These are phyloP conservation scores for Aspergillus conjunctus DNA, from an alignment of 495 filamentous ascomycete genomes.

Conservation along the genomic window DNA sequence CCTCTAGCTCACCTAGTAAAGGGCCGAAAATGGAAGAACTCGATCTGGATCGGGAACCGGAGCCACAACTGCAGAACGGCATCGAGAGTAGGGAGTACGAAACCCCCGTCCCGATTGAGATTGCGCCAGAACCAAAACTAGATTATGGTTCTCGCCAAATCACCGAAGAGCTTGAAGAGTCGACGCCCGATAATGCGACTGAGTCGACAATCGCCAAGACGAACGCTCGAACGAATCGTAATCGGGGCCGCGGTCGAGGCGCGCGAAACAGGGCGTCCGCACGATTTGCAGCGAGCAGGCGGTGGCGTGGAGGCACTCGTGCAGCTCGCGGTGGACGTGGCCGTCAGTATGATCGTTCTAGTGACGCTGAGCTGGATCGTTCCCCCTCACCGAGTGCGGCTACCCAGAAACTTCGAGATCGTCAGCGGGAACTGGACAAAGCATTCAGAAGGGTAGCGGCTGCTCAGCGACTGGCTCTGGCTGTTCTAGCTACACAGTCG, in stretches of 20 bases:
- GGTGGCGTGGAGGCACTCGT: constrained; percentile 28
- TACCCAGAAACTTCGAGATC: constrained; percentile 41
- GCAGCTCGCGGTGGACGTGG: constrained; percentile 27
- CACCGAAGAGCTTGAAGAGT: constrained; percentile 28
- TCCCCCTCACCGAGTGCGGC: constrained; percentile 40
- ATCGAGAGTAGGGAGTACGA: constrained; percentile 21
- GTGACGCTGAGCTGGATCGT: constrained; percentile 36
- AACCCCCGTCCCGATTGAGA: constrained; percentile 26
- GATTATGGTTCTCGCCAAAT: constrained; percentile 27
- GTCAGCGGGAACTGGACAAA: constrained; percentile 45
- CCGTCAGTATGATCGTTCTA: constrained; percentile 29
- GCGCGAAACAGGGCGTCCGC: constrained; percentile 36
- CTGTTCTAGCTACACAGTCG: constrained; percentile 41
- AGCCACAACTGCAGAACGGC: constrained; percentile 28
- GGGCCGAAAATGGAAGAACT: constrained; percentile 38
- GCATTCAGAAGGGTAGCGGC: constrained; percentile 48
- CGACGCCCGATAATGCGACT: constrained; percentile 23
- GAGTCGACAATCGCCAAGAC: constrained; percentile 27
- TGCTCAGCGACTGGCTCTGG: constrained; percentile 43
- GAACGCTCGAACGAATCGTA: constrained; percentile 41
- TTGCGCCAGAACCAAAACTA: constrained; percentile 17
- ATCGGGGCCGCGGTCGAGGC: constrained; percentile 42
- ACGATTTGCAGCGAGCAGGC: constrained; percentile 24
- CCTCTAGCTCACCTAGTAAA: constrained; percentile 27
- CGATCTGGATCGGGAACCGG: constrained; percentile 26